Conservation (phyloP, 2,329 filamentous ascomycete species). For the Bipolaris cookei region DNA sequence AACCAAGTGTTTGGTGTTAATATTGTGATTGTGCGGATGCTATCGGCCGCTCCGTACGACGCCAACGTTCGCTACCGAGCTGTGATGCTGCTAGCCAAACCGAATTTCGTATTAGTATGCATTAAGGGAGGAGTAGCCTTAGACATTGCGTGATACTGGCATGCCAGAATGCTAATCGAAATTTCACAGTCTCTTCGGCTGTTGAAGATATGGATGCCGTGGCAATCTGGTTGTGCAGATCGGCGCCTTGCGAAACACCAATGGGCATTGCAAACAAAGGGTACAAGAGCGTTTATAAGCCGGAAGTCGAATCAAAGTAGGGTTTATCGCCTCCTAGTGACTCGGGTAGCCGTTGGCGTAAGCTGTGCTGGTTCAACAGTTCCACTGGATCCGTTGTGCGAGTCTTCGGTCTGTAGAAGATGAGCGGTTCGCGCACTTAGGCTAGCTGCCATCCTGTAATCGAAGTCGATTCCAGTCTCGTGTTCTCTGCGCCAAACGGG, state of each 20-base stretch:
- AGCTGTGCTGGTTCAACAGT: constrained; percentile 37
- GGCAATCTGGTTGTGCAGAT: background rate
- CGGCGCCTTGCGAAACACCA: constrained; percentile 4
- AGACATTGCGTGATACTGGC: background rate
- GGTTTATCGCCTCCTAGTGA: constrained; percentile 8
- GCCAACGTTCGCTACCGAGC: constrained; percentile 41
- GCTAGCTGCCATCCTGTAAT: constrained; percentile 11
- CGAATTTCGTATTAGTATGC: constrained; percentile 2
- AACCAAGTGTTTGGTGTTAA: constrained; percentile 19
- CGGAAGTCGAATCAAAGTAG: constrained; percentile 11
- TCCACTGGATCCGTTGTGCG: constrained; percentile 41
- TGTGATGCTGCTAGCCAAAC: constrained; percentile 7
- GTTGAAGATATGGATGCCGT: background rate
- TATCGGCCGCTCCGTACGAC: constrained; percentile 44
- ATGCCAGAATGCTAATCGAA: background rate
- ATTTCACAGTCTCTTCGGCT: background rate
- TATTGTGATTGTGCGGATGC: constrained; percentile 24
- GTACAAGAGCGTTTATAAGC: constrained; percentile 1
- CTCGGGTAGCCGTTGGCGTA: constrained; percentile 27
- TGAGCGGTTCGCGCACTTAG: constrained; percentile 11
- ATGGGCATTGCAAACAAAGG: constrained; percentile 1
- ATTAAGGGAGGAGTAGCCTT: background rate
- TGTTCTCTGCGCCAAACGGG: constrained; percentile 2
- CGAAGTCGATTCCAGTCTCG: constrained; percentile 8
- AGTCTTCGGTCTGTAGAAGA: constrained; percentile 26